phyloP scores from a whole-genome alignment of 768 basidiomycete genomes.

The Russula earlei region DNA sequence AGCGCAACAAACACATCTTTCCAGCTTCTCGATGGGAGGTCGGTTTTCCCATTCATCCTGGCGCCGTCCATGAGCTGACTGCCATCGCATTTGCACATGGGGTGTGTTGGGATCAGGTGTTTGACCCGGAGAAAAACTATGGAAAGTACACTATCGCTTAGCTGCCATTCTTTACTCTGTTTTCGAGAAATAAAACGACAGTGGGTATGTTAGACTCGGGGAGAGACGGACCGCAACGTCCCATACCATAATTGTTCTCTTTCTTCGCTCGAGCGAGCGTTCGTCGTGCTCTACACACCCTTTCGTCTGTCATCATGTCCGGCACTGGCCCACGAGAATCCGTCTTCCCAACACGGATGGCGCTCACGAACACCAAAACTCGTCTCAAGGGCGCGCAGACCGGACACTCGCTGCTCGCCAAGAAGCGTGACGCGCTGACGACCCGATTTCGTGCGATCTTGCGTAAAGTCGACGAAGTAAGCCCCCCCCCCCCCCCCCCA shows the following conservation, averaged over 20 bases:
- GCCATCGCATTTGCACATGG: not conserved
- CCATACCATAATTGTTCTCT: not conserved
- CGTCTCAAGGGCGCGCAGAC: conserved; percentile 89
- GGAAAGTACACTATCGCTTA: conserved; percentile 80
- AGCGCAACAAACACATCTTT: conserved; percentile 95
- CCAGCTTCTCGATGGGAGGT: conserved; percentile 97
- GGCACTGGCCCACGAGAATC: conserved; percentile 86
- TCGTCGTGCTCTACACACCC: no score
- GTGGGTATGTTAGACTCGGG: no score
- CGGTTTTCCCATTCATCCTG: conserved; percentile 23
- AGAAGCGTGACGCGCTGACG: conserved; percentile 95
- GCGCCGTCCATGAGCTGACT: not conserved
- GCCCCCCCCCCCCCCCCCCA: no score
- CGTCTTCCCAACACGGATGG: conserved; percentile 96
- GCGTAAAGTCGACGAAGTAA: conserved; percentile 94
- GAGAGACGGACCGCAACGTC: not conserved
- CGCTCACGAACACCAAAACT: conserved; percentile 84
- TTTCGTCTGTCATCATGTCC: conserved; percentile 74
- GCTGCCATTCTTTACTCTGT: not conserved
- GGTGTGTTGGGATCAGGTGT: conserved; percentile 42
- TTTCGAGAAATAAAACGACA: no score
- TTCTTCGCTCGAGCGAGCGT: not conserved
- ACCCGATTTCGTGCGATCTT: conserved; percentile 92
- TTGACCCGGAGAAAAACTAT: conserved; percentile 90
- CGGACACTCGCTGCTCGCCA: conserved; percentile 89